Percentiles rank a stretch among this genome's conserved stretches.
Evolutionary conservation across 1,284 basidiomycete genomes (phyloP).

Genomic region (Fomitopsis palustris): DNA sequence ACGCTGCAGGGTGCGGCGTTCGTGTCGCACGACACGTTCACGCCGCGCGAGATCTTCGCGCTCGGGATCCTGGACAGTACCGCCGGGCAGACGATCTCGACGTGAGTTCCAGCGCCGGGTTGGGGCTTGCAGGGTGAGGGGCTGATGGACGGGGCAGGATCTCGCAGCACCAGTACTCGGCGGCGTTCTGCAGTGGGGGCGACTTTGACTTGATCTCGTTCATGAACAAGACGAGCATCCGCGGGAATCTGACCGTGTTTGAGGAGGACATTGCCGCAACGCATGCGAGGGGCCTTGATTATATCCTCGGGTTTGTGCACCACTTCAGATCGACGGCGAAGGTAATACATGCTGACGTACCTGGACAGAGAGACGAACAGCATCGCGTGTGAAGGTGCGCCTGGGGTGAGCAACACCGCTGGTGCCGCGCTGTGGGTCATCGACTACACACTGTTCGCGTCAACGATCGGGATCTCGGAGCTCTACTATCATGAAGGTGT

Average conservation of each 20-base stretch:
- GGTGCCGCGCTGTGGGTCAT: conserved; percentile 69
- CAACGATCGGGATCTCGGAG: conserved; percentile 33
- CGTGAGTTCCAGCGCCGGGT: conserved; percentile 19
- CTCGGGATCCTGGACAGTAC: conserved; percentile 30
- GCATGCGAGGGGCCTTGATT: conserved; percentile 44
- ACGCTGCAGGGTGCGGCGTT: conserved; percentile 53
- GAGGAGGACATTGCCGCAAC: conserved; percentile 47
- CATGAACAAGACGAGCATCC: conserved; percentile 58
- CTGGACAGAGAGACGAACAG: conserved; percentile 27
- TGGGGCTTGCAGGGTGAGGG: background rate
- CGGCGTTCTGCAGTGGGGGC: conserved; percentile 49
- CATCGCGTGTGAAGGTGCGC: conserved; percentile 49
- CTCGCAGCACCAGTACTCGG: conserved; percentile 62
- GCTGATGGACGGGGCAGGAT: conserved; percentile 38
- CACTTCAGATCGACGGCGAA: background rate
- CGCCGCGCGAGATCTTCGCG: conserved; percentile 47
- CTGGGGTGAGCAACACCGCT: conserved; percentile 65
- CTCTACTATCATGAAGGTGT: conserved; percentile 40
- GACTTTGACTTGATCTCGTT: conserved; percentile 49
- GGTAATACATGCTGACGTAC: background rate
- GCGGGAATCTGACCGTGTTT: conserved; percentile 52
- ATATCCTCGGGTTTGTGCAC: conserved; percentile 51
- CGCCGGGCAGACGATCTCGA: conserved; percentile 29
- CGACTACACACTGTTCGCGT: conserved; percentile 56
- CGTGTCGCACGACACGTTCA: conserved; percentile 48